These are phyloP conservation scores for Teunomyces stri DNA, from an alignment of 805 yeast genomes.

Conservation along the genomic window DNA sequence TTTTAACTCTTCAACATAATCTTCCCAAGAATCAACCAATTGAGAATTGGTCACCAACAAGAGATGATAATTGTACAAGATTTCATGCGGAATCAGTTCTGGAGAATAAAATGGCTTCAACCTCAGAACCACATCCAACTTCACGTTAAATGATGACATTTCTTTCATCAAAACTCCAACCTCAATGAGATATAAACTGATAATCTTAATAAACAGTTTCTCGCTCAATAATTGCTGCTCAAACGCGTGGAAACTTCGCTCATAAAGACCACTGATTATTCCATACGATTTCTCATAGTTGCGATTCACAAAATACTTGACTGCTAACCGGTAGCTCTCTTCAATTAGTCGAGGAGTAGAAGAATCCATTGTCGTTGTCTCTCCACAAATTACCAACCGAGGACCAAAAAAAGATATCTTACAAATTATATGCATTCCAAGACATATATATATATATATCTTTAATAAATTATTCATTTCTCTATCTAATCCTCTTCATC, in stretches of 20 bases:
- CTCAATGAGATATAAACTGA: constrained; percentile 35
- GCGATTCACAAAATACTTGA: constrained; percentile 39
- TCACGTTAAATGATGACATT: constrained; percentile 7
- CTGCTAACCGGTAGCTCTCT: constrained; percentile 29
- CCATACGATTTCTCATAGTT: constrained; percentile 32
- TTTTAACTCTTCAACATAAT: constrained; percentile 6
- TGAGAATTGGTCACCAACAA: constrained; percentile 27
- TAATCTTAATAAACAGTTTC: constrained; percentile 30
- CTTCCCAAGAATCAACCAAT: constrained; percentile 10
- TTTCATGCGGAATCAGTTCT: constrained; percentile 28
- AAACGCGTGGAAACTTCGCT: constrained; percentile 18
- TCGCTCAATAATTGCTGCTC: constrained; percentile 24
- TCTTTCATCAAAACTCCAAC: constrained; percentile 23
- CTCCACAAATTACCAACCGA: constrained; percentile 1
- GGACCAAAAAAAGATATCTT: not conserved
- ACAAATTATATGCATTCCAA: not conserved
- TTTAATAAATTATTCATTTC: not conserved
- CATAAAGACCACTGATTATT: constrained; percentile 22
- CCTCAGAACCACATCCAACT: constrained; percentile 13
- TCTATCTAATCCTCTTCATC: constrained; percentile 47
- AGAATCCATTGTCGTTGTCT: not conserved
- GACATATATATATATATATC: no score
- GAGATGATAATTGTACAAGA: constrained; percentile 31
- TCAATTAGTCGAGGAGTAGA: constrained; percentile 5
- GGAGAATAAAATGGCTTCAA: constrained; percentile 18